A percentile compares a stretch with the other conserved stretches of the same genome.
These are phyloP conservation scores for Sporobolomyces phaffii DNA, from an alignment of 768 basidiomycete genomes.

Conservation along the genomic window DNA sequence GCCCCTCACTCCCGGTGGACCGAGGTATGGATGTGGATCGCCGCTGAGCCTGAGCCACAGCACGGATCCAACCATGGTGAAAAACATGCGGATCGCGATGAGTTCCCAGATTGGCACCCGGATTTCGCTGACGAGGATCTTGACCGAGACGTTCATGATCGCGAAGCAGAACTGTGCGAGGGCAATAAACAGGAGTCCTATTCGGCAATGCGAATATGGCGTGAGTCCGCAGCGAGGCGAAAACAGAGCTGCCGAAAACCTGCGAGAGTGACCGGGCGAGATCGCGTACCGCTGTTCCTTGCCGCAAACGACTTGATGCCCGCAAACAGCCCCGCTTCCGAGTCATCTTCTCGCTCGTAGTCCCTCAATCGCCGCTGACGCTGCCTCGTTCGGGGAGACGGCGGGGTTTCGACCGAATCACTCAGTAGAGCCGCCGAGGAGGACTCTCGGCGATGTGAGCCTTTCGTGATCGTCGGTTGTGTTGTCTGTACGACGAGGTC, in stretches of 20 bases:
- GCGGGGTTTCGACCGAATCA: neutral
- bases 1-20: conserved; percentile 62
- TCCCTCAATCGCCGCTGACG: neutral
- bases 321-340: neutral
- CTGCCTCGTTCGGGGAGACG: neutral
- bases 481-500: neutral
- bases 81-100: conserved; percentile 26
- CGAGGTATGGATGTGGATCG: conserved; percentile 55
- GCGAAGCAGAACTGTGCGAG: conserved; percentile 12
- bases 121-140: neutral
- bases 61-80: conserved; percentile 17
- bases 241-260: too few species aligned
- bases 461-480: neutral
- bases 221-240: too few species aligned
- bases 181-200: conserved; percentile 24
- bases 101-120: conserved; percentile 2
- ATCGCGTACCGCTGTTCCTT: neutral
- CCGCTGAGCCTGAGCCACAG: neutral
- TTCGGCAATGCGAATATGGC: too few species aligned
- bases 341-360: neutral
- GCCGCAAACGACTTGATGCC: neutral
- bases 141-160: conserved; percentile 20
- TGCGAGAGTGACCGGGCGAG: too few species aligned
- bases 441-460: conserved; percentile 2
- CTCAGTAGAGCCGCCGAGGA: conserved; percentile 5